A percentile compares a stretch with the other conserved stretches of the same genome.
These are phyloP conservation scores for Colletotrichum agaves DNA, from an alignment of 2,329 filamentous ascomycete species.

Conservation along the genomic window DNA sequence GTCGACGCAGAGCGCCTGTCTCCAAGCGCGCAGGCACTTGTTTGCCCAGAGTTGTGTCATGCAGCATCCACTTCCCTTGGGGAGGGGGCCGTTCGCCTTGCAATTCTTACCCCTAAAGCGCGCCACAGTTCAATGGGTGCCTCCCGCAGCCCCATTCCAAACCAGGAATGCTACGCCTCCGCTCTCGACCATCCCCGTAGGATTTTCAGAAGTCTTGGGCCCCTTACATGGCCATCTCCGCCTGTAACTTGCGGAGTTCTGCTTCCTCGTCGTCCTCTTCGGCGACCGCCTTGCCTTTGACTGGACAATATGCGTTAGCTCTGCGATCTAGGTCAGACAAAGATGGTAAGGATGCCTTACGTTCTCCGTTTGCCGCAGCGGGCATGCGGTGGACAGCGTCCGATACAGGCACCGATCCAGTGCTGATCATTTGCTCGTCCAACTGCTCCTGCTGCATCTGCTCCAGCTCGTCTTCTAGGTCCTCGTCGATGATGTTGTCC, in stretches of 20 bases:
- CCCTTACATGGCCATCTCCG: conserved; percentile 92
- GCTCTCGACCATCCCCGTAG: conserved; percentile 20
- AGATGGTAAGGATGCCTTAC: conserved; percentile 56
- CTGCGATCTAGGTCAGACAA: background rate
- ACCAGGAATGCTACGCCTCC: conserved; percentile 37
- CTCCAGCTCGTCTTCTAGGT: conserved; percentile 87
- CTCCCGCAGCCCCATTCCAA: conserved; percentile 22
- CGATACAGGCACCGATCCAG: conserved; percentile 83
- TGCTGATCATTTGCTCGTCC: conserved; percentile 93
- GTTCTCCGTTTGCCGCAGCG: conserved; percentile 76
- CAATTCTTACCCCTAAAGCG: background rate
- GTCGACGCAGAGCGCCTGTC: background rate
- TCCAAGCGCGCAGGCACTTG: background rate
- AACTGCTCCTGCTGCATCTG: conserved; percentile 90
- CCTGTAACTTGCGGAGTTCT: conserved; percentile 91
- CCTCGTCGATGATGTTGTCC: conserved; percentile 82
- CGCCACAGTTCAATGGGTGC: conserved; percentile 18
- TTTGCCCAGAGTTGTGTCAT: conserved; percentile 10
- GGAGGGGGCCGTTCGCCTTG: background rate
- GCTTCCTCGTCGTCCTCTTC: conserved; percentile 96
- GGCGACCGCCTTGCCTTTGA: conserved; percentile 61
- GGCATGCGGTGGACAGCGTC: conserved; percentile 84
- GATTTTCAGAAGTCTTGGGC: conserved; percentile 2
- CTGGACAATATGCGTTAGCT: conserved; percentile 44
- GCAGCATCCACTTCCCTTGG: conserved; percentile 18